A percentile compares a stretch with the other conserved stretches of the same genome.
phyloP scores from a whole-genome alignment of 495 filamentous ascomycete species.

The Talaromyces liani region DNA sequence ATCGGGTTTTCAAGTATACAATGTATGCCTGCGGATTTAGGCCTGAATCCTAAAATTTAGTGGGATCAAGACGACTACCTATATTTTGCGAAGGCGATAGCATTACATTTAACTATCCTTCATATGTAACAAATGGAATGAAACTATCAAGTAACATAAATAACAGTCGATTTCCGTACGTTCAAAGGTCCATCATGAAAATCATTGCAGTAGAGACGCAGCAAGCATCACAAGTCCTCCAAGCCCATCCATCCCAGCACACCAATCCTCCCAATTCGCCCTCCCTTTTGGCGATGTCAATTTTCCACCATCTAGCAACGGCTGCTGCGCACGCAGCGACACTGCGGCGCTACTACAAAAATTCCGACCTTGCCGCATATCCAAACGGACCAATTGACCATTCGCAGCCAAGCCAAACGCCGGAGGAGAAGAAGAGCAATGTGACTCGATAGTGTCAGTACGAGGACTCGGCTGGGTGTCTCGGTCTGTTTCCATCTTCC shows the following conservation, averaged over 20 bases:
- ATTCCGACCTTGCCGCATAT: slow-evolving; percentile 14
- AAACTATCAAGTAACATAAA: not conserved
- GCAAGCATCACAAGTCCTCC: slow-evolving; percentile 36
- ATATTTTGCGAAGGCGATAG: not conserved
- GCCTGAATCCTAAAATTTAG: not conserved
- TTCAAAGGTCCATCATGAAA: not conserved
- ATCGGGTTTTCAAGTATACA: not conserved
- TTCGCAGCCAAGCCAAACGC: slow-evolving; percentile 28
- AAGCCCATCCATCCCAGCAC: slow-evolving; percentile 36
- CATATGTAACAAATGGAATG: too few relatives aligned
- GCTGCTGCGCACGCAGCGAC: slow-evolving; percentile 8
- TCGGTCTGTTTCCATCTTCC: slow-evolving; percentile 24
- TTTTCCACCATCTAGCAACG: slow-evolving; percentile 10
- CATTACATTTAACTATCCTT: too few relatives aligned
- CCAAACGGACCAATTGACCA: slow-evolving; percentile 28
- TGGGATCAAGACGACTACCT: not conserved
- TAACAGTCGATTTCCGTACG: not conserved
- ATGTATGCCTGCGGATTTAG: not conserved
- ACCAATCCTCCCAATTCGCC: slow-evolving; percentile 37
- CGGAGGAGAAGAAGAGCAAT: not conserved
- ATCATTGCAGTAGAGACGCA: slow-evolving; percentile 26
- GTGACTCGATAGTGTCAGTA: not conserved
- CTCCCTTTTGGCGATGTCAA: not conserved
- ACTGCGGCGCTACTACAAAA: slow-evolving; percentile 9
- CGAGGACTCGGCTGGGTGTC: slow-evolving; percentile 10